phyloP scores from a whole-genome alignment of 306 rosid genomes.

The Phaseolus lunatus region DNA sequence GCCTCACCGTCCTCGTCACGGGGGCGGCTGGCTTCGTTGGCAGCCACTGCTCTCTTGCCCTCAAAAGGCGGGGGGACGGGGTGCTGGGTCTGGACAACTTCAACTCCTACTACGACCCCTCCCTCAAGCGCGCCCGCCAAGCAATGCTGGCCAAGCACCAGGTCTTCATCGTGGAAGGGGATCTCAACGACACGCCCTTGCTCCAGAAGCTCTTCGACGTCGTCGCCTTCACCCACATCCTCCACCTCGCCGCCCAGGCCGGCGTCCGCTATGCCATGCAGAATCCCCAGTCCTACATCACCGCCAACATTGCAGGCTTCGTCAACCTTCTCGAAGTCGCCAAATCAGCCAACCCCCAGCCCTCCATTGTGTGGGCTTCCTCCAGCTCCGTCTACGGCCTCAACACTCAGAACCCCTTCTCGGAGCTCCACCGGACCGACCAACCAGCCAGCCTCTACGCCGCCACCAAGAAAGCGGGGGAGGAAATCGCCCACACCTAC shows the following conservation, averaged over 20 bases:
- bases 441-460: constrained; percentile 94
- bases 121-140: constrained; percentile 76
- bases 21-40: constrained; percentile 94
- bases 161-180: constrained; percentile 75
- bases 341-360: constrained; percentile 77
- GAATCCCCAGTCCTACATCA: constrained; percentile 81
- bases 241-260: constrained; percentile 91
- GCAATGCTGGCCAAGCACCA: constrained; percentile 59
- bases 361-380: constrained; percentile 87
- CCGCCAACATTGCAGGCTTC: constrained; percentile 88
- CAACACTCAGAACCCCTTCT: constrained; percentile 78
- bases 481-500: constrained; percentile 87
- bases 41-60: constrained; percentile 73
- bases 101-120: constrained; percentile 87
- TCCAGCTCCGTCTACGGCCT: constrained; percentile 90
- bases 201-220: constrained; percentile 81
- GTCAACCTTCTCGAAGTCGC: constrained; percentile 82
- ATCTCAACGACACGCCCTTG: constrained; percentile 76
- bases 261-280: constrained; percentile 97
- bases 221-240: constrained; percentile 82
- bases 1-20: constrained; percentile 78
- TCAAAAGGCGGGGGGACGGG: constrained; percentile 92
- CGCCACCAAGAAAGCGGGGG: constrained; percentile 92
- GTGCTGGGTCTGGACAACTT: constrained; percentile 87
- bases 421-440: constrained; percentile 77